Evolutionary conservation across 331 rosid genomes (phyloP).

Genomic region (Acacia concinna): DNA sequence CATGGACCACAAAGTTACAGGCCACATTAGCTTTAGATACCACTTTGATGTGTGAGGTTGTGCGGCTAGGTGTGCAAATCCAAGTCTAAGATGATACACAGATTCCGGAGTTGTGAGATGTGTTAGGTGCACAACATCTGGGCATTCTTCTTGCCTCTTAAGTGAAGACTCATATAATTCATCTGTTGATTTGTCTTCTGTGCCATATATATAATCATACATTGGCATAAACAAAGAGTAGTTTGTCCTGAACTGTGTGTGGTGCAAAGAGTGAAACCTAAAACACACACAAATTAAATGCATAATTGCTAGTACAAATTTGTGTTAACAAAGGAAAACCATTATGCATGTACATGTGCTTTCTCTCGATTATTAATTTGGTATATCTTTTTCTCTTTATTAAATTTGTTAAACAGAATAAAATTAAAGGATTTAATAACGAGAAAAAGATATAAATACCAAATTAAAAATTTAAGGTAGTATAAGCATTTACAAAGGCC

Average conservation of each 20-base stretch:
- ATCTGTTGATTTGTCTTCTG: constrained; percentile 56
- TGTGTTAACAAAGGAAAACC: neutral
- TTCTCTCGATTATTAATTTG: too few relatives aligned
- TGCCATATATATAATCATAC: constrained; percentile 69
- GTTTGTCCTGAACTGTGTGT: constrained; percentile 84
- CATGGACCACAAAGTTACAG: constrained; percentile 54
- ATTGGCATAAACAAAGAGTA: constrained; percentile 78
- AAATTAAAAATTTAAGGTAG: too few relatives aligned
- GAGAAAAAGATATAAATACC: too few relatives aligned
- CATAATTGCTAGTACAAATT: neutral
- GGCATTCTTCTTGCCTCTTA: constrained; percentile 45
- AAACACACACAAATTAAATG: neutral
- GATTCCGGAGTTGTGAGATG: constrained; percentile 72
- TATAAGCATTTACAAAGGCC: neutral
- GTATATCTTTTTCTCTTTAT: too few relatives aligned
- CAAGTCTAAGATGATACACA: constrained; percentile 55
- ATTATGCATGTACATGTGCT: neutral
- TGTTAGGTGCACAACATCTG: constrained; percentile 59
- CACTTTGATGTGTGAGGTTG: constrained; percentile 52
- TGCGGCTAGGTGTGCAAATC: constrained; percentile 66
- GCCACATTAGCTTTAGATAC: constrained; percentile 66
- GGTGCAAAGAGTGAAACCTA: constrained; percentile 85
- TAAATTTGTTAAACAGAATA: too few relatives aligned
- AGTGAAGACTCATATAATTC: constrained; percentile 44
- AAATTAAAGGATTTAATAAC: too few relatives aligned